Evolutionary conservation across 257 asterid genomes (phyloP), one percentile per base, ranked within the genome.

Genomic region (Penstemon eatonii): DNA sequence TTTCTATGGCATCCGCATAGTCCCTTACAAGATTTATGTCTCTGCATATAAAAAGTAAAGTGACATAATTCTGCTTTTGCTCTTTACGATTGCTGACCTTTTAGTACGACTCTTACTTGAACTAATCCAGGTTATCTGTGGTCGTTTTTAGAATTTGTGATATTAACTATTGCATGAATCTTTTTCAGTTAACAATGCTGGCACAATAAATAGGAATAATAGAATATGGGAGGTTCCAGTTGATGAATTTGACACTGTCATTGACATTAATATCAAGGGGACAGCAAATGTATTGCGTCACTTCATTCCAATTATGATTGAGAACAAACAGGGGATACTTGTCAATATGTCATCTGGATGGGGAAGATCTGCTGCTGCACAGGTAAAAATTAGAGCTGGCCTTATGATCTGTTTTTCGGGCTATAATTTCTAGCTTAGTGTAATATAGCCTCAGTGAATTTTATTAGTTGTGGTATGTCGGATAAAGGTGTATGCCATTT

Each of bases 331-430:
- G 39, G 99, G 99, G 65, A 79, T 93, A 66, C 80, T 93, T 71
- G 95, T 93, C 68, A 93, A 93, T 80, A 79, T 87, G 80, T 93
- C 99, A 73, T 93, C 99, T 80, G 97, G 97, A 40, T 93, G 99
- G 99, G 99, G 99, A 76, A 85, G 99, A 78, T 88, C 99, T 63
- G 96, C 91, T 59, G 99, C 99, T 57, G 97, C 96, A 67, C 99
- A 86, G 97, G 98, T 93, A 75, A 68, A 68, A 67, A 62, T 70
- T 63, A 47, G 42, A 63, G 36, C 15, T 69, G 10, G 25, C 44
- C 56, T 65, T 52, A 18, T 58, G 58, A 60, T 67, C 69, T 70
- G 10, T 65, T 54, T 67, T 47, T 46, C 49, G 58, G 44, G 37
- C 12, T 15, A 8, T 56, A 15, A 13, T 40, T 6, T 67, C 25